Evolutionary conservation across 768 basidiomycete species (phyloP).

Genomic region (Suillus variegatus): DNA sequence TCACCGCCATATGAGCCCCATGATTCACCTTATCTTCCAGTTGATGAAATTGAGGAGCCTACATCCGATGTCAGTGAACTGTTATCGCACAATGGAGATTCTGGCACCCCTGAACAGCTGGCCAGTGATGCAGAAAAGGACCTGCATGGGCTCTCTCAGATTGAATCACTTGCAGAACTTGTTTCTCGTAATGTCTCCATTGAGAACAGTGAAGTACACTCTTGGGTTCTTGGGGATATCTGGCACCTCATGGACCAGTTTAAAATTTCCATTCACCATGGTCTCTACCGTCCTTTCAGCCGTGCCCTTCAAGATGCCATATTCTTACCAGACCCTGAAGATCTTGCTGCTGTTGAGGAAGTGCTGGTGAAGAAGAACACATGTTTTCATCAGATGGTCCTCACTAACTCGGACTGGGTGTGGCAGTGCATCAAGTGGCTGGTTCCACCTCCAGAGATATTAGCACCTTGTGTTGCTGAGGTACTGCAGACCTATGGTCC

Average conservation of each 20-base stretch:
- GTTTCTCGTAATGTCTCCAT: neutral
- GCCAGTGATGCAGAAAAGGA: neutral
- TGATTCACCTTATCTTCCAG: no score
- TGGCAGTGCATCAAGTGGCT: conserved; percentile 24
- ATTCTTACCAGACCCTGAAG: neutral
- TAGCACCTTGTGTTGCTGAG: no score
- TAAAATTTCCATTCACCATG: neutral
- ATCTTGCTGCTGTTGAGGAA: neutral
- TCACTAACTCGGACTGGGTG: conserved; percentile 24
- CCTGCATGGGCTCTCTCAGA: neutral
- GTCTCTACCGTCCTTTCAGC: neutral
- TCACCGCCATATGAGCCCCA: neutral
- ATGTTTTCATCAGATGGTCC: conserved; percentile 12
- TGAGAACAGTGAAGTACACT: neutral
- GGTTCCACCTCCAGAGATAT: conserved; percentile 33
- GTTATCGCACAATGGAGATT: no score
- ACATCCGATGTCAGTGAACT: no score
- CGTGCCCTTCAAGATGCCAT: neutral
- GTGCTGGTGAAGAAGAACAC: conserved; percentile 4
- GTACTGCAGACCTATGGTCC: no score
- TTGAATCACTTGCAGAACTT: neutral
- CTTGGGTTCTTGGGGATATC: neutral
- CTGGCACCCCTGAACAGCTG: neutral
- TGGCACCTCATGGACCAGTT: neutral
- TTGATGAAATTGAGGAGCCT: no score